phyloP scores from a whole-genome alignment of 2,329 filamentous ascomycete species.

The Aspergillus flavus region DNA sequence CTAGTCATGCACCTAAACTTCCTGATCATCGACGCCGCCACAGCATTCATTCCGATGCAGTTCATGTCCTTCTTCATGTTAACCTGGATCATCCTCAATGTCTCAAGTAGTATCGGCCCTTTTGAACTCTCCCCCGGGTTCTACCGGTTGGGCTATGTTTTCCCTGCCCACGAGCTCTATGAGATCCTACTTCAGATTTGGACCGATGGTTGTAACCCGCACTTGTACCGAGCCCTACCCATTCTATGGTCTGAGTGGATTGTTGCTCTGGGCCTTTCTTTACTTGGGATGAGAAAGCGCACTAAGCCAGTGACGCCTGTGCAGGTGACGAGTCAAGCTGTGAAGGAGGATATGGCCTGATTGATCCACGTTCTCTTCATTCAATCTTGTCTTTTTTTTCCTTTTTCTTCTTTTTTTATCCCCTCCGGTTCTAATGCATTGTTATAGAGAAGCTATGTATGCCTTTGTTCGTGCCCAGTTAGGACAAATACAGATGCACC shows the following conservation, averaged over 20 bases:
- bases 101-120: constrained; percentile 47
- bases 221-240: constrained; percentile 44
- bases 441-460: not conserved
- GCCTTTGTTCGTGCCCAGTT: not conserved
- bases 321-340: not conserved
- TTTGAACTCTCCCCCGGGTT: constrained; percentile 47
- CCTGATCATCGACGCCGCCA: constrained; percentile 48
- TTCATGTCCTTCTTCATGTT: constrained; percentile 50
- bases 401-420: not conserved
- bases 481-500: not conserved
- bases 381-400: not conserved
- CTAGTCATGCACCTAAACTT: constrained; percentile 50
- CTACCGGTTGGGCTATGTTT: constrained; percentile 41
- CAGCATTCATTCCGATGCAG: constrained; percentile 41
- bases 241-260: constrained; percentile 23
- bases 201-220: constrained; percentile 45
- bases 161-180: constrained; percentile 45
- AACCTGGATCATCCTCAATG: constrained; percentile 49
- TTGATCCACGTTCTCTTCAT: not conserved
- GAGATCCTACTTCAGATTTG: constrained; percentile 45
- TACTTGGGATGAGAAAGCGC: not conserved
- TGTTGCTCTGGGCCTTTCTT: not conserved
- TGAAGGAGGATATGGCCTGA: not conserved
- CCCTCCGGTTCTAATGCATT: not conserved
- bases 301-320: not conserved